Evolutionary conservation across 2,329 filamentous ascomycete genomes (phyloP).

Genomic region (Aspergillus pseudonomiae): DNA sequence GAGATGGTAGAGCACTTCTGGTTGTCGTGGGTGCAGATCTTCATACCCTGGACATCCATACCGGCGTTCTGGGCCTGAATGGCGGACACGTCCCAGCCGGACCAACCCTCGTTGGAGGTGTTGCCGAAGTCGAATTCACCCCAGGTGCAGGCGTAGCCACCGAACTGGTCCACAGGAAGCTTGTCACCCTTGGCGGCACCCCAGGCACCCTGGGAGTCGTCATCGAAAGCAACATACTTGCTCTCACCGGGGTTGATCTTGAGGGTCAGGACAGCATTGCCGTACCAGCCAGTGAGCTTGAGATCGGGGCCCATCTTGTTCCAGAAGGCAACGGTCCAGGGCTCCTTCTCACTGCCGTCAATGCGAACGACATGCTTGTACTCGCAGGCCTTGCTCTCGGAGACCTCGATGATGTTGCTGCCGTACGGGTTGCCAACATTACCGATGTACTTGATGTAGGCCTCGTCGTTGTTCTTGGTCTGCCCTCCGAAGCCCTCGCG

Average conservation of each 20-base stretch:
- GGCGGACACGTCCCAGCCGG: conserved; percentile 46
- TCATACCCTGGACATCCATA: conserved; percentile 39
- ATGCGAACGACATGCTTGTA: conserved; percentile 43
- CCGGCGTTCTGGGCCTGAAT: conserved; percentile 37
- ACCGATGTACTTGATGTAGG: conserved; percentile 33
- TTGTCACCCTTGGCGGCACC: conserved; percentile 31
- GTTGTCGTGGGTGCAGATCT: conserved; percentile 35
- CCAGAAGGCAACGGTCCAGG: conserved; percentile 44
- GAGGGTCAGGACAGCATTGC: conserved; percentile 38
- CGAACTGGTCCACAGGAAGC: conserved; percentile 32
- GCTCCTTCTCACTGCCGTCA: conserved; percentile 33
- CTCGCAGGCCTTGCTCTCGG: conserved; percentile 31
- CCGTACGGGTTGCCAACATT: conserved; percentile 44
- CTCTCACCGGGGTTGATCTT: conserved; percentile 32
- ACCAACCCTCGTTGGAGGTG: conserved; percentile 34
- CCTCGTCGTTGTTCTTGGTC: conserved; percentile 20
- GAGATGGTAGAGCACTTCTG: conserved; percentile 36
- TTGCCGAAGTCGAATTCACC: conserved; percentile 45
- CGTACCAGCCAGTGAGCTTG: conserved; percentile 38
- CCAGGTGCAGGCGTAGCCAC: conserved; percentile 43
- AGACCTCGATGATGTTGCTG: conserved; percentile 44
- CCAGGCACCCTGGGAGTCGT: conserved; percentile 41
- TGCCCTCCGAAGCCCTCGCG: conserved; percentile 36
- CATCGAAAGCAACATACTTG: conserved; percentile 43
- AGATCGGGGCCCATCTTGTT: conserved; percentile 41